A percentile compares a stretch with the other conserved stretches of the same genome.
phyloP scores from a whole-genome alignment of 2,329 filamentous ascomycete genomes.

The Cadophora gregata region DNA sequence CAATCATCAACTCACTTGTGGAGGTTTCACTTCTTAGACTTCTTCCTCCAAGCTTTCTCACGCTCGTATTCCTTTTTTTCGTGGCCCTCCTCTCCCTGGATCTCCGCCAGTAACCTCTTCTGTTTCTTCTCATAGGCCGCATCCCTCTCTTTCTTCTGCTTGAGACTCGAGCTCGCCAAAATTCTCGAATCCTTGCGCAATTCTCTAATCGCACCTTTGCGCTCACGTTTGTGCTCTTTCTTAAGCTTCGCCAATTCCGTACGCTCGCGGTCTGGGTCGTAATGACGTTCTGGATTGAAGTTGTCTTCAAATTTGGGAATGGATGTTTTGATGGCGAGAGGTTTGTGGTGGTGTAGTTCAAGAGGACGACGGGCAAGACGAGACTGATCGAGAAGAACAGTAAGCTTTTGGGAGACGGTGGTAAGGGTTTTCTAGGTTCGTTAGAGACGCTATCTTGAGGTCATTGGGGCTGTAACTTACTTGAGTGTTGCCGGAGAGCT shows the following conservation, averaged over 20 bases:
- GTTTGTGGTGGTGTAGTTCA: constrained; percentile 86
- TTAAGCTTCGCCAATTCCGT: constrained; percentile 83
- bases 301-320: constrained; percentile 96
- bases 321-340: constrained; percentile 83
- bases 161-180: constrained; percentile 86
- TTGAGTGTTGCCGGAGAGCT: constrained; percentile 51
- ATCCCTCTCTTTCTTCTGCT: constrained; percentile 92
- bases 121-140: constrained; percentile 96
- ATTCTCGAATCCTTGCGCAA: constrained; percentile 95
- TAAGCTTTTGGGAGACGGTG: constrained; percentile 49
- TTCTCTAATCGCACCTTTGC: constrained; percentile 93
- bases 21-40: constrained; percentile 56
- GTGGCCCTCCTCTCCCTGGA: constrained; percentile 89
- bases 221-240: constrained; percentile 92
- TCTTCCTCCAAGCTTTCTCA: constrained; percentile 78
- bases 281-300: constrained; percentile 95
- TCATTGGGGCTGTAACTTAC: constrained; percentile 31
- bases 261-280: constrained; percentile 92
- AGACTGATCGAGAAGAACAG: constrained; percentile 64
- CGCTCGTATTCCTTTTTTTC: constrained; percentile 89
- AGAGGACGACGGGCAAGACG: constrained; percentile 76
- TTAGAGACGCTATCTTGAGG: constrained; percentile 26
- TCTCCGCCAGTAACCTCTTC: constrained; percentile 88
- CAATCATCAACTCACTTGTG: neutral
- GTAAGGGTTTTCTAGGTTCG: constrained; percentile 34